Conservation (phyloP, 2,329 filamentous ascomycete genomes). For the Colletotrichum costaricense region DNA sequence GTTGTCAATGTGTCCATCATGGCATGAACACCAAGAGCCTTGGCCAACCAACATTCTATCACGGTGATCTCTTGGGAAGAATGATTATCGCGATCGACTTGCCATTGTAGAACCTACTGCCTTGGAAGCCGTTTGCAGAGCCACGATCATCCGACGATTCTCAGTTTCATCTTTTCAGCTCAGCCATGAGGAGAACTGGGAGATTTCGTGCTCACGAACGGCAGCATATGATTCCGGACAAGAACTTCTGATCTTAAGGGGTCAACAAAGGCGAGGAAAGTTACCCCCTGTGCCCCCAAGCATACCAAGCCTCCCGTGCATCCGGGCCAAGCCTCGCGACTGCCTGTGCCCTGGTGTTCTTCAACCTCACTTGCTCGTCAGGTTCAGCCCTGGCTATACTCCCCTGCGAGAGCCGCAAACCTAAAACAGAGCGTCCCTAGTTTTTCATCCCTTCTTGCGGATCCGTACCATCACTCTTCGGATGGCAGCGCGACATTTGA, state of each 20-base stretch:
- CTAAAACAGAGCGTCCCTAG: conserved; percentile 28
- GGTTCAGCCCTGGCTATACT: conserved; percentile 26
- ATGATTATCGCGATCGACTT: not conserved
- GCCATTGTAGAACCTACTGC: not conserved
- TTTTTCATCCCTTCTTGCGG: conserved; percentile 21
- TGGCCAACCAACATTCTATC: no score
- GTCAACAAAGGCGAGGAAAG: not conserved
- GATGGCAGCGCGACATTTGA: conserved; percentile 16
- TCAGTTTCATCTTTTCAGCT: conserved; percentile 20
- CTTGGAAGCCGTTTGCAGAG: not conserved
- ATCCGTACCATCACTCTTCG: conserved; percentile 18
- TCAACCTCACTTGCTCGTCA: not conserved
- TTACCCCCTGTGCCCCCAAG: conserved; percentile 16
- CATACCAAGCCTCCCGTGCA: conserved; percentile 2
- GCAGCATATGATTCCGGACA: conserved; percentile 22
- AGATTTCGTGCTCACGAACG: not conserved
- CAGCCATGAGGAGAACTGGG: not conserved
- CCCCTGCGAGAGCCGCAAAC: conserved; percentile 34
- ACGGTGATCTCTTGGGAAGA: not conserved
- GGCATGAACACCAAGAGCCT: not conserved
- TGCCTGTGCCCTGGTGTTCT: not conserved
- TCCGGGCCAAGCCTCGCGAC: conserved; percentile 11
- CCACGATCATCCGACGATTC: not conserved
- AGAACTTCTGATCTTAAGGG: conserved; percentile 16
- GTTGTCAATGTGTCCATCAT: not conserved